A percentile compares a stretch with the other conserved stretches of the same genome.
phyloP scores from a whole-genome alignment of 129 eudicot species.

The Pulicaria dysenterica region DNA sequence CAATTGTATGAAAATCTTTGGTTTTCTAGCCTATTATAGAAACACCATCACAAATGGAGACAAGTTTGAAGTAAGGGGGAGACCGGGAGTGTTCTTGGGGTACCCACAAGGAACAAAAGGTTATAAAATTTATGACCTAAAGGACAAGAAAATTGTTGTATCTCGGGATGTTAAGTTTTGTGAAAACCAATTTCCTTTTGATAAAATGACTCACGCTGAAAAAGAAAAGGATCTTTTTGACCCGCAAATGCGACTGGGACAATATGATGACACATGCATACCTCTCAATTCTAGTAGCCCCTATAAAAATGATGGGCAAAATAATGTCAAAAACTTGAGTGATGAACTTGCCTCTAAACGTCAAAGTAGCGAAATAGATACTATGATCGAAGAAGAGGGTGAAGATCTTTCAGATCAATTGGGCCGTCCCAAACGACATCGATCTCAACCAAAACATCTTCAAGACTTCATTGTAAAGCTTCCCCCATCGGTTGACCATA shows the following conservation, averaged over 20 bases:
- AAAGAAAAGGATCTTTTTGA: too few species aligned
- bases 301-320: too few species aligned
- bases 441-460: neutral
- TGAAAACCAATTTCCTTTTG: neutral
- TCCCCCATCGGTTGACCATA: neutral
- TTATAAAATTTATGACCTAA: neutral
- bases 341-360: neutral
- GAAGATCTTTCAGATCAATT: neutral
- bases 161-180: neutral
- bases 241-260: neutral
- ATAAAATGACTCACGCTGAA: neutral
- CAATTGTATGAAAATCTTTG: neutral
- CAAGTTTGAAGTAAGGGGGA: too few species aligned
- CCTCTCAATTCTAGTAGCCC: too few species aligned
- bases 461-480: neutral
- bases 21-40: neutral
- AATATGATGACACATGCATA: too few species aligned
- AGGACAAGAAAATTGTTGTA: neutral
- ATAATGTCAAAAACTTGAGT: neutral
- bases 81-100: neutral
- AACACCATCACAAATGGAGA: neutral
- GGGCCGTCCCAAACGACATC: neutral
- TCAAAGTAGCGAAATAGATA: neutral
- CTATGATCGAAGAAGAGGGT: neutral
- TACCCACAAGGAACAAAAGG: neutral